Evolutionary conservation across 2,329 filamentous ascomycete species (phyloP), one percentile per base, ranked within the genome.

Genomic region (Phaeosphaeriaceae sp.): DNA sequence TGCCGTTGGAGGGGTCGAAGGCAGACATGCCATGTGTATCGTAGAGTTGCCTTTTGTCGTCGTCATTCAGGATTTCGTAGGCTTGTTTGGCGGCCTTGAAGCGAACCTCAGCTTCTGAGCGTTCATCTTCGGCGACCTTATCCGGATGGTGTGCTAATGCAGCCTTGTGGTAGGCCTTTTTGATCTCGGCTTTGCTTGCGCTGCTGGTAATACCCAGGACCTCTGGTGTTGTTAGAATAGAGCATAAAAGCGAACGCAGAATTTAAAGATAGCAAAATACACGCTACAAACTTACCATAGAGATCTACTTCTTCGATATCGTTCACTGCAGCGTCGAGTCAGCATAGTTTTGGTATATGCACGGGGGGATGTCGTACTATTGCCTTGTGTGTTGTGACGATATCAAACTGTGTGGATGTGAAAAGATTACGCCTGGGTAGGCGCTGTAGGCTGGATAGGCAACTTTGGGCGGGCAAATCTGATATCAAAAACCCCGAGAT

Each of bases 1-100:
- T 79, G 33, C 80, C 81, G 44, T 85, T 80, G 30, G 85, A 86
- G 42, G 89, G 85, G 71, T 97, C 92, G 71, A 99, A 97, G 50
- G 93, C 94, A 35, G 89, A 85, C 92, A 97, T 97, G 77, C 94
- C 94, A 71, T 96, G 90, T 55, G 86, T 87, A 70, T 99, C 94
- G 79, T 99, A 99, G 55, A 95, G 77, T 48, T 89, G 83, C 67
- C 94, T 88, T 75, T 96, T 97, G 54, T 97, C 86, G 56, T 97
- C 93, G 81, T 99, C 93, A 77, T 86, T 88, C 47, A 99, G 90
- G 71, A 99, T 97, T 72, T 99, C 94, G 80, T 99, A 99, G 63
- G 94, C 94, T 77, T 95, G 88, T 52, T 89, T 92, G 49, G 96
- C 87, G 46, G 87, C 80, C 78, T 99, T 99, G 86, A 99, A 99